These are phyloP conservation scores for Penicillium freii DNA, from an alignment of 2,329 filamentous ascomycete species.

Conservation along the genomic window DNA sequence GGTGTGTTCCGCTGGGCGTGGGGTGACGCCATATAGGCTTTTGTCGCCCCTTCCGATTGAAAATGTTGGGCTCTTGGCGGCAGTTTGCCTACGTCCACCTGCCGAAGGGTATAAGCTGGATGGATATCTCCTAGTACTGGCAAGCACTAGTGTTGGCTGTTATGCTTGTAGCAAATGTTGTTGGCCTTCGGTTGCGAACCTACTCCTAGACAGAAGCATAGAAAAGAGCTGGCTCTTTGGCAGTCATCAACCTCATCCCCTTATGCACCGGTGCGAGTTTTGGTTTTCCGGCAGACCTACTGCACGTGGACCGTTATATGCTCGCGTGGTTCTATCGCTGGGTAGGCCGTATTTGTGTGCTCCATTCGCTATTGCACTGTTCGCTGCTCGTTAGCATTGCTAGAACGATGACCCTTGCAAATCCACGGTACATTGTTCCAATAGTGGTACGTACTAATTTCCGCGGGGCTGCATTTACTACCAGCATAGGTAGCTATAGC, in stretches of 20 bases:
- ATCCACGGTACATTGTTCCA: background rate
- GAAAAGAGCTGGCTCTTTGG: background rate
- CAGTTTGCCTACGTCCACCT: background rate
- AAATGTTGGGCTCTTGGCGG: background rate
- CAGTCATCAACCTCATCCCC: background rate
- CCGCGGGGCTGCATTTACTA: background rate
- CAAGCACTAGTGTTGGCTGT: background rate
- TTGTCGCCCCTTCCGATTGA: background rate
- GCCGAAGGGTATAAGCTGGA: background rate
- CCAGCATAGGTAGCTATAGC: background rate
- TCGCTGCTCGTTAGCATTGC: background rate
- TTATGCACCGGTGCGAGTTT: background rate
- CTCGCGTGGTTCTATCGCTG: slow-evolving; percentile 2
- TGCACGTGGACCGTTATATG: background rate
- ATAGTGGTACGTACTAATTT: background rate
- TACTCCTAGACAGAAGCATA: background rate
- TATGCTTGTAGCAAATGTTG: background rate
- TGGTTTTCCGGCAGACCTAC: background rate
- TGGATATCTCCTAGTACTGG: background rate
- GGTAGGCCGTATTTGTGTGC: background rate
- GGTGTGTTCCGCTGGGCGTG: background rate
- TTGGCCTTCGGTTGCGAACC: background rate
- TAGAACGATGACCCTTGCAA: background rate
- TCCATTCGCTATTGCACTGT: background rate
- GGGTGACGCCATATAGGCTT: background rate